phyloP scores from a whole-genome alignment of 371 early-diverging fungal species.

The Coemansia sp. region DNA sequence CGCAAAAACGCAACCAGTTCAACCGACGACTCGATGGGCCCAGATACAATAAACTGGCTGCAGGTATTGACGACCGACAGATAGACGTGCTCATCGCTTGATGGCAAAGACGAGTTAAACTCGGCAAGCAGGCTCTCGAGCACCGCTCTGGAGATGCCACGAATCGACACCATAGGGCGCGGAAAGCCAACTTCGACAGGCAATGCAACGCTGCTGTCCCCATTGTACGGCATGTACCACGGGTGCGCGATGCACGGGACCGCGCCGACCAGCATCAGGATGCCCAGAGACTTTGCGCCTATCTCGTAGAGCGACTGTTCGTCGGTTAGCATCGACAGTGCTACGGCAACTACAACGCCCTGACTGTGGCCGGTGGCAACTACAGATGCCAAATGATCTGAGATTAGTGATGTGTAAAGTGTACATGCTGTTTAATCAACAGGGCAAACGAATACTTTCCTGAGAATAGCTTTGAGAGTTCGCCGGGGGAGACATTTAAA shows the following conservation, averaged over 20 bases:
- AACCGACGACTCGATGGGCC: conserved; percentile 12
- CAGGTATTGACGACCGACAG: conserved; percentile 78
- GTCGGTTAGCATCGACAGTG: conserved; percentile 75
- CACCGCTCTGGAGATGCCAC: conserved; percentile 3
- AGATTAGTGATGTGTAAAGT: not conserved
- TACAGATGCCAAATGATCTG: not conserved
- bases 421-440: not conserved
- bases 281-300: conserved; percentile 76
- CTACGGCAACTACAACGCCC: conserved; percentile 72
- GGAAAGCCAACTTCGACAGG: not conserved
- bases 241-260: conserved; percentile 12
- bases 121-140: not conserved
- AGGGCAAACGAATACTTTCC: conserved; percentile 45
- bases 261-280: conserved; percentile 20
- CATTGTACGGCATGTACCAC: conserved; percentile 15
- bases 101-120: conserved; percentile 12
- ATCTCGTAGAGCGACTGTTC: conserved; percentile 76
- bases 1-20: conserved; percentile 8
- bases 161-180: conserved; percentile 18
- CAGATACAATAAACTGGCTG: conserved; percentile 34
- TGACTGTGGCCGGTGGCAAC: conserved; percentile 61
- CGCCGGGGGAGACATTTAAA: conserved; percentile 55
- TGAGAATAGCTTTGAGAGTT: conserved; percentile 54
- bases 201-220: not conserved
- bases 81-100: conserved; percentile 26